Conservation (phyloP, 192 early-diverging fungal species). For the Chytriomyces confervae region DNA sequence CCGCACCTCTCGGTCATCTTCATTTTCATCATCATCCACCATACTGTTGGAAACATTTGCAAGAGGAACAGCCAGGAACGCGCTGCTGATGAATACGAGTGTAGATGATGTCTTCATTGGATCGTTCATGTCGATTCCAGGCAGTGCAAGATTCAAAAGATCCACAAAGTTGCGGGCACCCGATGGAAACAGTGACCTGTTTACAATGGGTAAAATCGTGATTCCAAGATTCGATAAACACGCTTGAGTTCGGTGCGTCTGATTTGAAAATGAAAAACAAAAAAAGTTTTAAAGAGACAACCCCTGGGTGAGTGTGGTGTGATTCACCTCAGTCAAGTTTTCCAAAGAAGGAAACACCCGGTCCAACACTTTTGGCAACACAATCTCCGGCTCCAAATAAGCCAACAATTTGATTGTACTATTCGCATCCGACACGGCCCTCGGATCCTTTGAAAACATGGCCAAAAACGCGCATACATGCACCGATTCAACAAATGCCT, state of each 20-base stretch:
- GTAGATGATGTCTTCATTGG: conserved; percentile 77
- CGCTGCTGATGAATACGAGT: conserved; percentile 71
- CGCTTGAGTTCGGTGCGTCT: conserved; percentile 89
- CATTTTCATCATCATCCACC: conserved; percentile 22
- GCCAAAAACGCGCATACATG: conserved; percentile 64
- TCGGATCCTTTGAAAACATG: conserved; percentile 79
- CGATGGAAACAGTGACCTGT: conserved; percentile 76
- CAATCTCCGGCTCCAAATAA: conserved; percentile 72
- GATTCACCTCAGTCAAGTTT: conserved; percentile 70
- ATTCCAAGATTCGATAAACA: conserved; percentile 77
- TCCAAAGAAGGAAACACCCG: conserved; percentile 88
- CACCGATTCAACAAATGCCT: conserved; percentile 70
- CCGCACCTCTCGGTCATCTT: conserved; percentile 72
- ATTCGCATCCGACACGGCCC: conserved; percentile 63
- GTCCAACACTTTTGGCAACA: conserved; percentile 83
- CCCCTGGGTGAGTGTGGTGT: background rate
- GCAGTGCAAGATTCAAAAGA: conserved; percentile 79
- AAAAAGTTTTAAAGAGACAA: too few relatives aligned
- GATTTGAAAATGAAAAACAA: background rate
- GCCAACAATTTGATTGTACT: conserved; percentile 72
- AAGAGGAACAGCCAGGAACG: conserved; percentile 69
- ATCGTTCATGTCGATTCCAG: conserved; percentile 95
- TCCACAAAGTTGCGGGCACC: conserved; percentile 83
- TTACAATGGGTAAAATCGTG: conserved; percentile 73
- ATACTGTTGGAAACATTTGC: conserved; percentile 59